Evolutionary conservation across 306 rosid species (phyloP), one percentile per base, ranked within the genome.

Genomic region (Macrotyloma uniflorum): DNA sequence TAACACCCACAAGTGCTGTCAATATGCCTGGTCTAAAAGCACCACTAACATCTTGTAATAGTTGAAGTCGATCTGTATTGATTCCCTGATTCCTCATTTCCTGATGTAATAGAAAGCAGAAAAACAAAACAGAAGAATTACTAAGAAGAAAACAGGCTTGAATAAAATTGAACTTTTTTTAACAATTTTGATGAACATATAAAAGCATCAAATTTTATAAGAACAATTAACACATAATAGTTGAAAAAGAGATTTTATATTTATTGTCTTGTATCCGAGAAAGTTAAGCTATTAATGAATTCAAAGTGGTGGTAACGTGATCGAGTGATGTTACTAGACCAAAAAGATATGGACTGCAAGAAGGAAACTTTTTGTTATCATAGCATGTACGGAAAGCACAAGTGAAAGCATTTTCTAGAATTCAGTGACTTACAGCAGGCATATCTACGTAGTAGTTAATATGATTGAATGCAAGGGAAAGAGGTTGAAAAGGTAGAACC

Each of bases 81-180:
- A 87, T 23, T 72, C 89, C 94, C 14, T 70, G 87, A 76, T n/a
- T 82, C 88, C 83, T 90, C 97, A 90, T 90, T 90, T 90, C 91
- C 96, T 93, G 49, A 74, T 67, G 42, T 6, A 8, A 54, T 35
- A 65, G 18, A 24, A 26, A 32, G 30, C 1, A 58, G 5, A 2
- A 12, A 57, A 35, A 40, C 42, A 75, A 45, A 66, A 36, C 22
- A 53, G 32, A 23, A 63, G 16, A 23, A 13, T 42, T 7, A 20
- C 32, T 30, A 2, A 4, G 8, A 16, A 32, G 30, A 30, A 69
- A 20, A 20, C 12, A 33, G 22, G 6, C 42, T 33, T 64, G 54
- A 67, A 42, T 32, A 35, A 65, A 38, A 65, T 9, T 19, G 4
- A 65, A 11, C 45, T 19, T 5, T 61, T 7, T 30, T 22, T 20